Evolutionary conservation across 352 stramenopile genomes (phyloP), one percentile per base, ranked within the genome.

Genomic region (Pythium rishiriense): DNA sequence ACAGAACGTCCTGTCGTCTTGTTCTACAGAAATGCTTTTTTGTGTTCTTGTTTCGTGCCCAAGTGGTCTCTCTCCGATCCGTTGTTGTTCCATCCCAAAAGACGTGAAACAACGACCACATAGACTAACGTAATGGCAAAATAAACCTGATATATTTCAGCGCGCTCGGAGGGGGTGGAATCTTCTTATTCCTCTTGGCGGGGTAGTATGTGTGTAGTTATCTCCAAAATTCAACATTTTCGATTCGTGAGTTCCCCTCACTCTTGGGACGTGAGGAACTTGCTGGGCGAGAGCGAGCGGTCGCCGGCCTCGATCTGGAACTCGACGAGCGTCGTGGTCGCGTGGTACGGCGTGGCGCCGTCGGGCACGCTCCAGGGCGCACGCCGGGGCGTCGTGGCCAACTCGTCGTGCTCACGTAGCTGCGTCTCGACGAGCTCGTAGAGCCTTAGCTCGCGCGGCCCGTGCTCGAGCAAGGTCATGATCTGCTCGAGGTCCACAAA

Each of bases 261-360:
- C 22, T 64, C 54, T 49, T 64, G 62, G 2, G 62, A 68, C 12
- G 41, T 46, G 17, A 64, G 25, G 21, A 68, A 74, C 41, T 69
- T 74, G 47, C 61, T 69, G 7, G 66, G 66, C 22, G 66, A 73
- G 17, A 73, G 66, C 43, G 66, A 73, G 5, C 62, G 57, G 25
- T 91, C 79, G 15, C 80, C 75, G 2, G 83, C 80, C 21, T 88
- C 74, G 35, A 90, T 88, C 55, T 77, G 69, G 47, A 91, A 90
- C 26, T 91, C 80, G 12, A 79, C 59, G 12, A 86, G 60, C 25
- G 68, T 63, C 48, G 74, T 81, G 22, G 65, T 65, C 17, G 48
- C 33, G 19, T 65, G 57, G 60, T 81, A 79, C 41, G 71, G 63
- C 39, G 65, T 70, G 8, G 58, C 49, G 7, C 37, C 14, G 0